Base-by-base conservation (phyloP, 2,329 filamentous ascomycete genomes). In the Fusarium buxicola region DNA sequence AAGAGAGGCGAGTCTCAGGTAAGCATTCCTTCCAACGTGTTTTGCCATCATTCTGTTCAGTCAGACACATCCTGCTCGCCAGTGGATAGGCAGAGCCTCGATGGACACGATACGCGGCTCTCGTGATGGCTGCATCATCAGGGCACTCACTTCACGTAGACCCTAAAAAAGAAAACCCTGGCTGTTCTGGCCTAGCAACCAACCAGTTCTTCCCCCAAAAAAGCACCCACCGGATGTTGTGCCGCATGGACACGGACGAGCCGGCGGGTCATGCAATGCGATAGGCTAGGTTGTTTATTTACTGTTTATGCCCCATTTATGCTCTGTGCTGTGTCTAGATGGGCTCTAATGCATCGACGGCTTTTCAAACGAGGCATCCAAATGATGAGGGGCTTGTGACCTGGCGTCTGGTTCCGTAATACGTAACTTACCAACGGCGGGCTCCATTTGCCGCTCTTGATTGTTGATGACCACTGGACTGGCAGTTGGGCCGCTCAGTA, bases 251-350 rank as follows among this genome's bases (percentile, higher is more conserved):
- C 56, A 63, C 48, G 60, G 57, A 60, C 61, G 38, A 50, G 35
- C 41, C 38, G 30, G 53, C 52, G 67, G 67, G 62, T 69, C 67
- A 69, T 55, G 53, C 62, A 58, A 60, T 55, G 53, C 62, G 56
- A 60, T 69, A 70, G 56, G 67, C 67, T 69, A 68, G 65, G 69
- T 69, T 66, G 60, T 57, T 63, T 62, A 50, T 64, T 64, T 58
- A 55, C 53, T 55, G 39, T 52, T 59, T 56, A 52, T 62, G 43
- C 57, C 47, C 35, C 39, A 55, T 51, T 48, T 46, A 10, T 36
- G 39, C 46, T 38, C 35, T 34, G 30, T 52, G 48, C 51, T 39
- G 63, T 66, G 58, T 49, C 45, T 34, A 25, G 6, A 7, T 13
- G 18, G 41, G 24, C 41, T 32, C 43, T 56, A 4, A 12, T 32